phyloP scores from a whole-genome alignment of 768 basidiomycete genomes.

The Lentinus brumalis region DNA sequence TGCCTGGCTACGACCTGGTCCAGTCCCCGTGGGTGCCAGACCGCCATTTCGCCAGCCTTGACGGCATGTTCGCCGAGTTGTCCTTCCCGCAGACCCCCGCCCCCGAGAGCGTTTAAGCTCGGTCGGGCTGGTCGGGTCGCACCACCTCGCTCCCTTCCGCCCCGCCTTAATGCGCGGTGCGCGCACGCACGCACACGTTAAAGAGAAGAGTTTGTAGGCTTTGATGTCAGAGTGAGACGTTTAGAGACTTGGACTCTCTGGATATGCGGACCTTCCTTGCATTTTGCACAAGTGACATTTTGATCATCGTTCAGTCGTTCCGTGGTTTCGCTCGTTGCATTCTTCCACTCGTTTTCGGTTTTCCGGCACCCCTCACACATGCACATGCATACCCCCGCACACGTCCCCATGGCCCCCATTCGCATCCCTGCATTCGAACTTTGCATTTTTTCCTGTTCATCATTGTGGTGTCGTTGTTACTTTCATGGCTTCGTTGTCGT shows the following conservation, averaged over 20 bases:
- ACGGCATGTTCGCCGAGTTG: constrained; percentile 18
- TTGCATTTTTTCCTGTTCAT: not conserved
- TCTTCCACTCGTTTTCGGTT: constrained; percentile 12
- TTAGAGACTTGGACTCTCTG: constrained; percentile 16
- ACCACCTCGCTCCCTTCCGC: not conserved
- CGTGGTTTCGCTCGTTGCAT: constrained; percentile 21
- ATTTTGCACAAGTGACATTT: constrained; percentile 20
- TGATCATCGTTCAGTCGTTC: constrained; percentile 7
- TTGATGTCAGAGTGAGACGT: constrained; percentile 9
- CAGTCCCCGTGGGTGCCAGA: constrained; percentile 27
- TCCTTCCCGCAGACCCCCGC: constrained; percentile 24
- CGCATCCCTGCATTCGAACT: constrained; percentile 4
- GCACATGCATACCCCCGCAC: not conserved
- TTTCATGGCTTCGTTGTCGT: constrained; percentile 9
- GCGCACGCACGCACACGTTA: not conserved
- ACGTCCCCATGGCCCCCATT: constrained; percentile 1
- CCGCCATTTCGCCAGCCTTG: constrained; percentile 18
- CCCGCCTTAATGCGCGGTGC: not conserved
- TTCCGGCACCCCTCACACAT: not conserved
- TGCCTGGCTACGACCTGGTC: constrained; percentile 22
- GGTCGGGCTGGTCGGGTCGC: not conserved
- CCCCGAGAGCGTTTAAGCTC: constrained; percentile 6
- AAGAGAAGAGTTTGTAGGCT: not conserved
- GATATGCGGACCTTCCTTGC: constrained; percentile 17
- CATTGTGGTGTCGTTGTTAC: constrained; percentile 10